Conservation (phyloP, 106 monocot genomes). For the Xerophyta viscosa region DNA sequence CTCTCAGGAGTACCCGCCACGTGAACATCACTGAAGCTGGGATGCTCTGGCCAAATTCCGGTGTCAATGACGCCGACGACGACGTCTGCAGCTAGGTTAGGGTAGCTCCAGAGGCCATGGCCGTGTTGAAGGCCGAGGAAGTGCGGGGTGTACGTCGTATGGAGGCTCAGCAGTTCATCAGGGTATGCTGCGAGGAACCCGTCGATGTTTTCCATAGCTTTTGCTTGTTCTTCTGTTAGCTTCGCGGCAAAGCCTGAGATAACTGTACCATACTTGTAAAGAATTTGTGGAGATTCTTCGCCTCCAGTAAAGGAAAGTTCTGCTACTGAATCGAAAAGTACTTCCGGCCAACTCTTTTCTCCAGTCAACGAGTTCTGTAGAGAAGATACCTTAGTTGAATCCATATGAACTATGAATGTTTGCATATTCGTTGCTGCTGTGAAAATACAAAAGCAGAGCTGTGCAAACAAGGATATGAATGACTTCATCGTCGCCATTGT, state of each 20-base stretch:
- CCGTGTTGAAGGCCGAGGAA: slow-evolving; percentile 17
- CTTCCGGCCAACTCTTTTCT: slow-evolving; percentile 13
- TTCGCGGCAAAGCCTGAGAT: slow-evolving; percentile 19
- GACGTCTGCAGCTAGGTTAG: slow-evolving; percentile 1
- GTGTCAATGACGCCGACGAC: slow-evolving; percentile 22
- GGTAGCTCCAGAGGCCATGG: slow-evolving; percentile 9
- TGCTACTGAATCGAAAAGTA: slow-evolving; percentile 10
- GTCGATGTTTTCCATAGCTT: not conserved
- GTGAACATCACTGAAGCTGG: slow-evolving; percentile 7
- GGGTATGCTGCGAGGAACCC: slow-evolving; percentile 7
- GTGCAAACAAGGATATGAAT: not conserved
- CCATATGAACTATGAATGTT: slow-evolving; percentile 44
- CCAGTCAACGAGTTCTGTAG: slow-evolving; percentile 1
- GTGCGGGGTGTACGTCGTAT: slow-evolving; percentile 19
- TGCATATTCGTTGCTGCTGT: not conserved
- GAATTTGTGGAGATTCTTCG: not conserved
- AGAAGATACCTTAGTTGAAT: slow-evolving; percentile 8
- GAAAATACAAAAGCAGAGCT: not conserved
- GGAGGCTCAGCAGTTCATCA: slow-evolving; percentile 4
- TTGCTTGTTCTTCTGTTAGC: slow-evolving; percentile 5
- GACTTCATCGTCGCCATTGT: not conserved
- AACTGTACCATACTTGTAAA: slow-evolving; percentile 14
- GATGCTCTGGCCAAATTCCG: slow-evolving; percentile 20
- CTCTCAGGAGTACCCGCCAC: not conserved
- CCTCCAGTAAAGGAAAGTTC: not conserved